phyloP scores from a whole-genome alignment of 2,329 filamentous ascomycete species.

The Fusarium virguliforme region DNA sequence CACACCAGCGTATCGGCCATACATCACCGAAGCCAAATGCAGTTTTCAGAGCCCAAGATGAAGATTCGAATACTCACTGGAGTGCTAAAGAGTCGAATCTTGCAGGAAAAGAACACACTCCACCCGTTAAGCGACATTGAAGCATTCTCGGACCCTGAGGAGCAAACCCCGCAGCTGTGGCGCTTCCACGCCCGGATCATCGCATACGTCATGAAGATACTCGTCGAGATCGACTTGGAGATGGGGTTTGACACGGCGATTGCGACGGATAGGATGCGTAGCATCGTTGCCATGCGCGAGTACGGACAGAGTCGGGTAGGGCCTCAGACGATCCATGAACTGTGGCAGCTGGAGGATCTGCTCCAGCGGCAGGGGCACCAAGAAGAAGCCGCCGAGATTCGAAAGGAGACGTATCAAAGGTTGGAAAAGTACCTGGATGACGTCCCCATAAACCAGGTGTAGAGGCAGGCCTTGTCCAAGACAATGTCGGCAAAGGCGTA shows the following conservation, averaged over 20 bases:
- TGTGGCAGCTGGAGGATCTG: conserved; percentile 27
- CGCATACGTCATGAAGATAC: conserved; percentile 28
- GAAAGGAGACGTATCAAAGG: conserved; percentile 18
- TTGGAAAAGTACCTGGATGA: conserved; percentile 23
- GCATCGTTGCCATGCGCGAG: conserved; percentile 23
- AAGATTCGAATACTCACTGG: conserved; percentile 3
- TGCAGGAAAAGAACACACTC: conserved; percentile 8
- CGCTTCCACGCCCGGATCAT: conserved; percentile 21
- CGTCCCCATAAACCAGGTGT: conserved; percentile 13
- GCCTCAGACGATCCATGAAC: conserved; percentile 29
- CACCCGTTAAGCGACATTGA: neutral
- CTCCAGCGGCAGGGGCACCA: neutral
- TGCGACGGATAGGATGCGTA: conserved; percentile 20
- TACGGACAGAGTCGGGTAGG: conserved; percentile 17
- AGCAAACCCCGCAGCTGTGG: neutral
- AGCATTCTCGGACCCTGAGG: neutral
- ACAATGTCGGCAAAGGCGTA: no score
- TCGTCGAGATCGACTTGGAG: conserved; percentile 18
- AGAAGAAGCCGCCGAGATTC: conserved; percentile 18
- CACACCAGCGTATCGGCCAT: conserved; percentile 26
- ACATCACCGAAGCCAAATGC: conserved; percentile 27
- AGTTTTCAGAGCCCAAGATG: conserved; percentile 1
- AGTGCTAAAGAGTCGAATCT: conserved; percentile 15
- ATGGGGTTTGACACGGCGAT: conserved; percentile 21
- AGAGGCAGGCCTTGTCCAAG: no score